Percentiles rank a stretch among this genome's conserved stretches.
Evolutionary conservation across 192 early-diverging fungal species (phyloP).

Genomic region (Podila clonocystis): DNA sequence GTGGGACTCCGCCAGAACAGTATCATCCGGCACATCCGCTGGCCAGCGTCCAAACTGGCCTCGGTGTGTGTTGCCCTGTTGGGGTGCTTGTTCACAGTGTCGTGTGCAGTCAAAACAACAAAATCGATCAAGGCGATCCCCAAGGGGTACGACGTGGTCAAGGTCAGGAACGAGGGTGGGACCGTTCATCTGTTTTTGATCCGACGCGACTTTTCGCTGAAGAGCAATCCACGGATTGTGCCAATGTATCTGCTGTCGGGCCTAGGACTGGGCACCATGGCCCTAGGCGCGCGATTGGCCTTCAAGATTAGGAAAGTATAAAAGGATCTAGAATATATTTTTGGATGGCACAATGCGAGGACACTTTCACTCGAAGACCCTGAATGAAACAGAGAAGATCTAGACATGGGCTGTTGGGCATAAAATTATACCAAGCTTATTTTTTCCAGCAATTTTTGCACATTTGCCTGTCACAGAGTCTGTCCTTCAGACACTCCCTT

Average conservation of each 20-base stretch:
- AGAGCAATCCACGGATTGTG: slow-evolving; percentile 11
- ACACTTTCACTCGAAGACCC: no score
- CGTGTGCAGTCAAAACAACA: slow-evolving; percentile 28
- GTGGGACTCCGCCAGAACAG: slow-evolving; percentile 18
- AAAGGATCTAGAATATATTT: neutral
- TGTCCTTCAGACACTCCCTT: no score
- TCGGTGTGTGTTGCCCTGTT: slow-evolving; percentile 9
- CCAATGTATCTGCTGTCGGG: slow-evolving; percentile 47
- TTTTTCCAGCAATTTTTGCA: no score
- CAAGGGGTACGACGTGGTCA: slow-evolving; percentile 36
- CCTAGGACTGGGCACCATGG: slow-evolving; percentile 34
- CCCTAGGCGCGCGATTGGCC: slow-evolving; percentile 33
- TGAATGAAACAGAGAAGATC: no score
- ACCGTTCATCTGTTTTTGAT: slow-evolving; percentile 31
- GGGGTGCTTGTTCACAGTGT: slow-evolving; percentile 14
- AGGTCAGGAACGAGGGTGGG: slow-evolving; percentile 9
- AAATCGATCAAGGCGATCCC: slow-evolving; percentile 30
- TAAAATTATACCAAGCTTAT: no score
- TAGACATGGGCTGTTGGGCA: no score
- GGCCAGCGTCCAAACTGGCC: slow-evolving; percentile 25
- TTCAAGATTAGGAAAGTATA: slow-evolving; percentile 34
- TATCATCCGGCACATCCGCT: slow-evolving; percentile 14
- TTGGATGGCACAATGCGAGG: no score
- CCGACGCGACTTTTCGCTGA: slow-evolving; percentile 25
- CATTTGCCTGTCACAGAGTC: no score